phyloP scores from a whole-genome alignment of 2,329 filamentous ascomycete species.

The Ophiostoma sp. region DNA sequence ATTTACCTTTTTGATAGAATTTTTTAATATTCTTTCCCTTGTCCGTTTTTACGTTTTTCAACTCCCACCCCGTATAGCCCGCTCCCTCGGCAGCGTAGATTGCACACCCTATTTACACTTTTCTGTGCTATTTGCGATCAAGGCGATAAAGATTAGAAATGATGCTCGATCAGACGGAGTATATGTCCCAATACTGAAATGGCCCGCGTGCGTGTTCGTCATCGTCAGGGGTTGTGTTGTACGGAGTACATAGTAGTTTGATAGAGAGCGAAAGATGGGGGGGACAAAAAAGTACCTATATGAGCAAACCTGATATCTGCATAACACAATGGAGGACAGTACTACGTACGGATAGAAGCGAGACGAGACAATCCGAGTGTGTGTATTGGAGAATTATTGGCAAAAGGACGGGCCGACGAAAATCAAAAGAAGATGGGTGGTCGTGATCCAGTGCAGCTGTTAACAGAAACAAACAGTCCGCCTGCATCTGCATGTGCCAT shows the following conservation, averaged over 20 bases:
- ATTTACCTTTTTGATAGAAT: too few relatives aligned
- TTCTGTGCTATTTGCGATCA: not conserved
- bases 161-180: constrained; percentile 2
- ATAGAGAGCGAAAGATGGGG: not conserved
- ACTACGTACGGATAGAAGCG: not conserved
- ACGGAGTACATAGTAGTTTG: too few relatives aligned
- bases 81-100: too few relatives aligned
- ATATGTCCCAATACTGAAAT: constrained; percentile 5
- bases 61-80: too few relatives aligned
- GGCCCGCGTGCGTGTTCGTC: constrained; percentile 10
- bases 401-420: not conserved
- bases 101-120: not conserved
- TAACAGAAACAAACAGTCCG: not conserved
- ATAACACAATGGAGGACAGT: not conserved
- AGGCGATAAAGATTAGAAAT: not conserved
- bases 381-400: not conserved
- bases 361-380: not conserved
- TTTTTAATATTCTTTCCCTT: too few relatives aligned
- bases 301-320: not conserved
- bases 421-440: not conserved
- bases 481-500: not conserved
- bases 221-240: not conserved
- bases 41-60: too few relatives aligned
- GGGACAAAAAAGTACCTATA: not conserved
- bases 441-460: not conserved